Base-by-base conservation (phyloP, 768 basidiomycete genomes). In the Russula sp. region DNA sequence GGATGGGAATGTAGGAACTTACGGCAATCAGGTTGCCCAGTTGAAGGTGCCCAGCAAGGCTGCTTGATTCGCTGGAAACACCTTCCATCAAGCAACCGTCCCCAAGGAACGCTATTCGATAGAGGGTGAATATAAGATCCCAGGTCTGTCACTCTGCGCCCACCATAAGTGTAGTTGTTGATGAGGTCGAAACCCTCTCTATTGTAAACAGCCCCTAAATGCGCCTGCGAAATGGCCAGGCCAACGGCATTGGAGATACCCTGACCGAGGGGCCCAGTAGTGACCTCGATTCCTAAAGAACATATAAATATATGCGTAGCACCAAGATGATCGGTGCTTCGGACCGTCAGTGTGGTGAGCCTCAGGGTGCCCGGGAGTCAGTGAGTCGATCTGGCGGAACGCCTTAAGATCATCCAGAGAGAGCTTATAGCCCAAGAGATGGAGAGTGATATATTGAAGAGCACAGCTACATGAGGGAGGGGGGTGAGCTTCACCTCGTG, bases 41-140 rank as follows among this genome's bases (percentile, higher is more conserved):
- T 73, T 93, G 86, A 69, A 97, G 81, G 76, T 98, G 95, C 65
- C 94, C 95, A 63, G 93, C 94, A 65, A 97, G 81, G 69, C 89
- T 92, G 63, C 89, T 88, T 43, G 95, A 93, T 74, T 98, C 95
- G 65, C 83, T 81, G n/a, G 93, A 82, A 67, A 98, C 86, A 79
- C 95, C 95, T 75, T 98, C 95, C 89, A 95, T 94, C 57, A 98
- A 80, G 76, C 95, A 98, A 49, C 95, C 95, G 75, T 98, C 95
- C 69, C 95, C 95, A 63, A 83, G 81, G 78, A 97, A 96, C 55
- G 88, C 91, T 91, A 64, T 20, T 55, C 22, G n/a, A 52, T 59
- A 57, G 8, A 61, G 1, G n/a, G 22, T 54, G 61, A 53, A 56
- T 59, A 56, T 53, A 22, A 38, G 47, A 20, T 41, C 49, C 60